These are phyloP conservation scores for Phytopythium aichiense DNA, from an alignment of 352 stramenopile genomes.

Conservation along the genomic window DNA sequence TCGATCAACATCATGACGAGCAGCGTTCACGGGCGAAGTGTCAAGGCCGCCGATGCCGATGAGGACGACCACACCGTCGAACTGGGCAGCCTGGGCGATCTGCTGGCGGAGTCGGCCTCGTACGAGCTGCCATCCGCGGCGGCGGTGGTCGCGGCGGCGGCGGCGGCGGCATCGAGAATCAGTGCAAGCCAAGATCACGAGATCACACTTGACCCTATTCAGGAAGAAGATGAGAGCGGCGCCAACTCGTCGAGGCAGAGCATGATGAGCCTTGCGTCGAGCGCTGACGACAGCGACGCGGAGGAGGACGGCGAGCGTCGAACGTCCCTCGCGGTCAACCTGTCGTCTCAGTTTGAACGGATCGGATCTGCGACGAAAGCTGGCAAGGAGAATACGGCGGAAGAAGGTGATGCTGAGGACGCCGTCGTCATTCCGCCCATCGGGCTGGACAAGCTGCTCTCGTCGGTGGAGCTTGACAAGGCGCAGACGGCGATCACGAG, in stretches of 20 bases:
- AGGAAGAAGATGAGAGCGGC: constrained; percentile 58
- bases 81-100: constrained; percentile 49
- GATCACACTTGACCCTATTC: constrained; percentile 51
- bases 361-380: constrained; percentile 22
- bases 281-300: constrained; percentile 46
- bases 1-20: constrained; percentile 9
- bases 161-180: not conserved
- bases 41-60: constrained; percentile 7
- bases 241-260: constrained; percentile 51
- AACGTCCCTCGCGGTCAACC: constrained; percentile 66
- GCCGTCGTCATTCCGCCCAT: constrained; percentile 9
- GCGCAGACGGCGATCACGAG: constrained; percentile 10
- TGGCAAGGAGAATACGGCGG: not conserved
- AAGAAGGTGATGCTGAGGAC: not conserved
- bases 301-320: constrained; percentile 39
- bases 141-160: not conserved
- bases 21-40: not conserved
- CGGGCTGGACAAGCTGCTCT: constrained; percentile 43
- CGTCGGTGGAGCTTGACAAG: constrained; percentile 24
- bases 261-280: constrained; percentile 70
- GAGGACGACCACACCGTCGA: constrained; percentile 57
- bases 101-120: constrained; percentile 48
- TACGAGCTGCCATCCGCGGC: constrained; percentile 19
- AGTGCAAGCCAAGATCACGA: constrained; percentile 30
- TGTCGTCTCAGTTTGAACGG: constrained; percentile 69